phyloP scores from a whole-genome alignment of 495 filamentous ascomycete species.

The Hypoxylon lenormandii region DNA sequence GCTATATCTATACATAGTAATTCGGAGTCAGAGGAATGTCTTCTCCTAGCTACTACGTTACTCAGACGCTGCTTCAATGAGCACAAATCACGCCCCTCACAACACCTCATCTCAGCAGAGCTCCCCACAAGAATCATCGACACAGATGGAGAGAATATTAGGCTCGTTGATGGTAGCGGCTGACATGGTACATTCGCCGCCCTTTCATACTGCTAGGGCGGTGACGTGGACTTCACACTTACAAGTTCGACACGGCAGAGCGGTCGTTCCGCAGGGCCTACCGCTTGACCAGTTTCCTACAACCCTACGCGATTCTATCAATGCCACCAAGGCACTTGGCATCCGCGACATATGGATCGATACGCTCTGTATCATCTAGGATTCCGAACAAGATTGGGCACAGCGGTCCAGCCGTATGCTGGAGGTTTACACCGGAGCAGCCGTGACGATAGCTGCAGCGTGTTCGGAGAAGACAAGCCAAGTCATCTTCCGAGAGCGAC shows the following conservation, averaged over 20 bases:
- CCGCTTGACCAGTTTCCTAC: constrained; percentile 39
- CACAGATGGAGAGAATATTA: constrained; percentile 32
- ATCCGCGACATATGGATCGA: constrained; percentile 53
- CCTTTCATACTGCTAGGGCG: constrained; percentile 48
- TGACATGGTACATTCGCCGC: constrained; percentile 34
- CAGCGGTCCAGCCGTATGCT: constrained; percentile 49
- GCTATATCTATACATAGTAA: constrained; percentile 38
- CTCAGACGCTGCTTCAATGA: constrained; percentile 32
- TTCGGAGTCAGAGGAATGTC: constrained; percentile 35
- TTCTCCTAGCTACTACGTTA: constrained; percentile 32
- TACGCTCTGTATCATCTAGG: constrained; percentile 53
- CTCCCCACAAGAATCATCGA: constrained; percentile 46
- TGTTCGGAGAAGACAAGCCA: constrained; percentile 42
- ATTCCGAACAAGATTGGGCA: constrained; percentile 46
- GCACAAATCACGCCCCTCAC: constrained; percentile 35
- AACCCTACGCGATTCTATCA: constrained; percentile 50
- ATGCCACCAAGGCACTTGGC: constrained; percentile 41
- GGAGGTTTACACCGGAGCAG: constrained; percentile 47
- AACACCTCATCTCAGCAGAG: constrained; percentile 11
- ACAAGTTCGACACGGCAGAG: constrained; percentile 34
- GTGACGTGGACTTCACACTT: constrained; percentile 39
- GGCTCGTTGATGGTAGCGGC: constrained; percentile 32
- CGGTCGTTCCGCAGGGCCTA: constrained; percentile 27
- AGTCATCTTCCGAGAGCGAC: constrained; percentile 44
- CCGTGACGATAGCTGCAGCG: constrained; percentile 49